Percentiles rank a stretch among this genome's conserved stretches.
These are phyloP conservation scores for Halteria grandinella DNA, from an alignment of 73 alveolate species.

Conservation along the genomic window DNA sequence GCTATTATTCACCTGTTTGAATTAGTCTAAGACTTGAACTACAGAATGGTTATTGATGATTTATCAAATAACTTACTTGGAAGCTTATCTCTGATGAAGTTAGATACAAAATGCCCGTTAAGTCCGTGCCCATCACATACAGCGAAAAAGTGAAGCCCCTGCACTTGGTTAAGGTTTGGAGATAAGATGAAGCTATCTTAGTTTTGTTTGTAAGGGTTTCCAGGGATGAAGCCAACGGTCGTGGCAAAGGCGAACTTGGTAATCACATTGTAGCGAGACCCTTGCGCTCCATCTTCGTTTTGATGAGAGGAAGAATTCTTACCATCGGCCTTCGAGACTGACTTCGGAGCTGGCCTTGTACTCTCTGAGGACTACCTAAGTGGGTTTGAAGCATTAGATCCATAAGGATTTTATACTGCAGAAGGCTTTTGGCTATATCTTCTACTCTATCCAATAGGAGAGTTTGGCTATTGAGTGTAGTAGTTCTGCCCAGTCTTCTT, in stretches of 20 bases:
- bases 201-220: conserved; percentile 54
- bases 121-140: conserved; percentile 94
- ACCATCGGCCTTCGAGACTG: too few relatives aligned
- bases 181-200: conserved; percentile 24
- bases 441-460: too few relatives aligned
- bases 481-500: too few relatives aligned
- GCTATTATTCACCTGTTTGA: neutral
- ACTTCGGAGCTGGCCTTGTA: too few relatives aligned
- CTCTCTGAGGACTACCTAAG: too few relatives aligned
- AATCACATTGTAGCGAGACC: conserved; percentile 25
- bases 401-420: too few relatives aligned
- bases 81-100: conserved; percentile 64
- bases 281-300: too few relatives aligned
- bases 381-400: too few relatives aligned
- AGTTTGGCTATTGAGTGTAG: too few relatives aligned
- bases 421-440: too few relatives aligned
- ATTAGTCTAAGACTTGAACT: conserved; percentile 7
- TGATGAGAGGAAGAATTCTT: too few relatives aligned
- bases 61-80: conserved; percentile 57
- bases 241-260: conserved; percentile 61
- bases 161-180: conserved; percentile 39
- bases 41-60: neutral
- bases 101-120: conserved; percentile 84
- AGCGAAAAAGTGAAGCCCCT: conserved; percentile 72
- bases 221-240: conserved; percentile 43